phyloP scores from a whole-genome alignment of 129 eudicot genomes.

The carrot (Daucus carota) region DH1_v3.0 NC_030384.2:34118001-34118500 shows the following conservation, averaged over 20 bases:
- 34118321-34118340: constrained; percentile 90
- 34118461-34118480: not conserved
- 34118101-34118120: not conserved
- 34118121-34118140: not conserved
- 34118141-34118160: not conserved
- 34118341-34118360: constrained; percentile 86
- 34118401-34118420: not conserved
- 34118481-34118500: not conserved
- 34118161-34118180: not conserved
- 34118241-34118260: not conserved
- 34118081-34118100: not conserved
- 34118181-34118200: not conserved
- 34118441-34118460: not conserved
- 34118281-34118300: constrained; percentile 88
- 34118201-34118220: not conserved
- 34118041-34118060: constrained; percentile 58
- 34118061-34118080: not conserved
- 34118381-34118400: not conserved
- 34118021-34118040: constrained; percentile 98
- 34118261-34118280: constrained; percentile 86
- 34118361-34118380: constrained; percentile 98
- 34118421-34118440: not conserved
- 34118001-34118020: constrained; percentile 93
- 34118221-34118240: not conserved
- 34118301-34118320: constrained; percentile 76